Base-by-base conservation (phyloP, 2,329 filamentous ascomycete species). In the Zymoseptoria ardabiliae region DNA sequence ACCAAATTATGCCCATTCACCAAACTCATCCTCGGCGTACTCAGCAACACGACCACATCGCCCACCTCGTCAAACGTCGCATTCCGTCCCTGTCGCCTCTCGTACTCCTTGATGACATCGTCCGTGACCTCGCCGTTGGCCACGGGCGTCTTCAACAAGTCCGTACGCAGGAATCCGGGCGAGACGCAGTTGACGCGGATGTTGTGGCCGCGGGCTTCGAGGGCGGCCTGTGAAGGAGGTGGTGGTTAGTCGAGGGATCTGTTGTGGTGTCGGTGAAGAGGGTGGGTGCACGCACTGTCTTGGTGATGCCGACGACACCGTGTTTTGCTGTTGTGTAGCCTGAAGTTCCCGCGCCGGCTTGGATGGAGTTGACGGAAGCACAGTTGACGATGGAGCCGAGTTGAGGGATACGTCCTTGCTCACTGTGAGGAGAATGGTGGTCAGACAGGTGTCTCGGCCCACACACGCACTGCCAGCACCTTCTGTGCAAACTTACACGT, bases 271-370 rank as follows among this genome's bases (percentile, higher is more conserved):
- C 28, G 28, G 28, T 3, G 28, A 11, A 30, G 28, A 8, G 28
- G 28, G 28, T 8, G 11, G 35, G 35, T 17, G 35, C 2, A 53
- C 58, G 56, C 17, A 62, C 64, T n/a, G 67, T 59, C 55, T 76
- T 75, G 19, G 76, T 77, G 53, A 78, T 63, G 2, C 74, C 76
- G 19, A 77, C 62, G 1, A 78, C 59, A 2, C 72, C 76, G 63
- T 78, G 75, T 63, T 78, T 78, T 9, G 71, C 64, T 1, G 70
- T 64, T 0, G 70, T 73, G 57, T 45, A 45, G 13, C 35, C 35
- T 0, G 66, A 67, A 61, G 74, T 74, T 22, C 71, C 72, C 0
- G 71, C 68, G 21, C 72, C 67, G 4, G 72, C 61, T 60, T 68
- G 65, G 58, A 73, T 64, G 4, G 72, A 72, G 49, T 73, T 75